Evolutionary conservation across 768 basidiomycete genomes (phyloP).

Genomic region (Inosperma sp.): DNA sequence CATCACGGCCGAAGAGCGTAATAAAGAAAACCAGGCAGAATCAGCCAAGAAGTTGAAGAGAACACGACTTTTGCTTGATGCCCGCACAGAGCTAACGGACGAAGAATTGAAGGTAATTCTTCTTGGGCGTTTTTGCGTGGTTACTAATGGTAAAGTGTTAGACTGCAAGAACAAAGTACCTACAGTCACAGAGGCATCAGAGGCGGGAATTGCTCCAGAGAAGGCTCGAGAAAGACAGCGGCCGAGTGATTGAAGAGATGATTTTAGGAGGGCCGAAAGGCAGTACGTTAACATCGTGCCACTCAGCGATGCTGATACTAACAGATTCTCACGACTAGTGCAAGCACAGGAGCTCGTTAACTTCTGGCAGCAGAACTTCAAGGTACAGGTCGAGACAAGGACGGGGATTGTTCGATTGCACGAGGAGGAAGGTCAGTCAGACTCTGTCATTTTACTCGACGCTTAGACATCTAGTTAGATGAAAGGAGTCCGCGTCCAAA

Average conservation of each 20-base stretch:
- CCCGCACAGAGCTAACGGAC: constrained; percentile 75
- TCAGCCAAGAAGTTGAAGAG: constrained; percentile 37
- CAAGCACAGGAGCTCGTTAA: constrained; percentile 59
- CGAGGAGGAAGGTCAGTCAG: constrained; percentile 12
- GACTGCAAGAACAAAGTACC: constrained; percentile 63
- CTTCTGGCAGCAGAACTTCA: constrained; percentile 74
- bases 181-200: constrained; percentile 54
- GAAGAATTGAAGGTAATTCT: constrained; percentile 66
- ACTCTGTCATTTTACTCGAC: neutral
- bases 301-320: neutral
- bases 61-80: constrained; percentile 61
- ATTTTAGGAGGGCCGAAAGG: constrained; percentile 63
- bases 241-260: constrained; percentile 53
- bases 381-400: constrained; percentile 62
- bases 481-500: constrained; percentile 43
- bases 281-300: constrained; percentile 40
- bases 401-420: constrained; percentile 42
- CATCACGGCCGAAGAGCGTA: constrained; percentile 25
- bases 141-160: constrained; percentile 21
- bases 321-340: constrained; percentile 37
- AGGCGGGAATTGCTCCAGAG: constrained; percentile 49
- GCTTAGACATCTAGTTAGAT: neutral
- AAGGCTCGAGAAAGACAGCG: constrained; percentile 51
- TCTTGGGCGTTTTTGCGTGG: neutral
- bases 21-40: constrained; percentile 15